Evolutionary conservation across 2,329 filamentous ascomycete species (phyloP).

Genomic region (Xylaria sp.): DNA sequence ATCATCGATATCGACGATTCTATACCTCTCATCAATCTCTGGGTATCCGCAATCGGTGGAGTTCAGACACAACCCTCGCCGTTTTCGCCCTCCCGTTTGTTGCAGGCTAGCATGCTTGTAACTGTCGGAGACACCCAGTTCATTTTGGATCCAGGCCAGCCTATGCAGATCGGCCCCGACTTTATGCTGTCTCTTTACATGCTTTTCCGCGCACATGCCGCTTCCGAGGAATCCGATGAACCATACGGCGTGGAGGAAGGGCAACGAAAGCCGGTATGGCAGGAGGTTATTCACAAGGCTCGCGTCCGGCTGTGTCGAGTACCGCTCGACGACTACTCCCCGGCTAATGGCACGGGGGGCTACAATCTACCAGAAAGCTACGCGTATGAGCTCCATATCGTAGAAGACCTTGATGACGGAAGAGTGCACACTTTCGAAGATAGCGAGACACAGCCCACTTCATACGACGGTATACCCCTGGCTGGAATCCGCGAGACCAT

Average conservation of each 20-base stretch:
- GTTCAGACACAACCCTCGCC: slow-evolving; percentile 78
- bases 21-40: slow-evolving; percentile 87
- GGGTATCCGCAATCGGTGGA: slow-evolving; percentile 91
- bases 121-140: slow-evolving; percentile 87
- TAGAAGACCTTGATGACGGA: slow-evolving; percentile 75
- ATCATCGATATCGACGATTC: slow-evolving; percentile 84
- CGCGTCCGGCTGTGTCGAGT: slow-evolving; percentile 77
- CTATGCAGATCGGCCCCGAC: slow-evolving; percentile 82
- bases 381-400: slow-evolving; percentile 77
- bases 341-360: slow-evolving; percentile 5
- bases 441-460: slow-evolving; percentile 26
- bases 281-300: slow-evolving; percentile 94
- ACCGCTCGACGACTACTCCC: slow-evolving; percentile 42
- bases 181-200: slow-evolving; percentile 92
- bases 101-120: slow-evolving; percentile 91
- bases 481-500: slow-evolving; percentile 57
- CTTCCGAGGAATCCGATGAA: slow-evolving; percentile 48
- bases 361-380: slow-evolving; percentile 52
- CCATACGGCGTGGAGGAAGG: slow-evolving; percentile 52
- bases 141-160: slow-evolving; percentile 60
- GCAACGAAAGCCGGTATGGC: slow-evolving; percentile 78
- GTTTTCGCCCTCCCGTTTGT: slow-evolving; percentile 84
- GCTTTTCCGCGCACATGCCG: slow-evolving; percentile 82
- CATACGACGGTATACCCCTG: slow-evolving; percentile 45
- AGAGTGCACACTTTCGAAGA: slow-evolving; percentile 52